Evolutionary conservation across 306 rosid species (phyloP).

Genomic region (Cercis canadensis): DNA sequence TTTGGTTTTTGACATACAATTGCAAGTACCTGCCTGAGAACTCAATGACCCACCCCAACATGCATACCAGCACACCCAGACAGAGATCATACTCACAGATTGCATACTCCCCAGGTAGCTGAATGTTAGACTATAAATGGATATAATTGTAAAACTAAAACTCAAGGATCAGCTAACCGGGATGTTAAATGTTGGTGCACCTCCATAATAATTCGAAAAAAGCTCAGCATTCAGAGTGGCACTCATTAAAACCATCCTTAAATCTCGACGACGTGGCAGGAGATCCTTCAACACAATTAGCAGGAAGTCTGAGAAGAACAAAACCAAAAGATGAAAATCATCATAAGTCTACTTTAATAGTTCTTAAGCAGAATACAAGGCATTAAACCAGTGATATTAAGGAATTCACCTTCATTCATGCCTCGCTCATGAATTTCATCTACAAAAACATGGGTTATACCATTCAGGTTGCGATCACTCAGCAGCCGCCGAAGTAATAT

Average conservation of each 20-base stretch:
- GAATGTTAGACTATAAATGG: constrained; percentile 14
- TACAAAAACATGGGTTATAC: constrained; percentile 93
- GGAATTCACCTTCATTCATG: constrained; percentile 89
- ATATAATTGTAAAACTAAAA: constrained; percentile 28
- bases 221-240: constrained; percentile 95
- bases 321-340: constrained; percentile 37
- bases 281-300: constrained; percentile 96
- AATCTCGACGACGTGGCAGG: constrained; percentile 87
- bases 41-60: neutral
- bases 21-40: constrained; percentile 15
- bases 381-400: constrained; percentile 19
- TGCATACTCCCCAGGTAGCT: constrained; percentile 5
- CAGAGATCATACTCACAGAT: neutral
- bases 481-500: constrained; percentile 92
- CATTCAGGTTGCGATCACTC: constrained; percentile 88
- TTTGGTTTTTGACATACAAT: neutral
- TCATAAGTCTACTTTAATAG: constrained; percentile 34
- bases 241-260: constrained; percentile 93
- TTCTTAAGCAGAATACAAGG: constrained; percentile 26
- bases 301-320: constrained; percentile 81
- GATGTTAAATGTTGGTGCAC: constrained; percentile 75
- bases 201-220: constrained; percentile 78
- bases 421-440: constrained; percentile 99
- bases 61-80: neutral
- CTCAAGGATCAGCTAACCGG: constrained; percentile 56